Conservation (phyloP, 805 yeast species). For the Candida pseudoglaebosa region DNA sequence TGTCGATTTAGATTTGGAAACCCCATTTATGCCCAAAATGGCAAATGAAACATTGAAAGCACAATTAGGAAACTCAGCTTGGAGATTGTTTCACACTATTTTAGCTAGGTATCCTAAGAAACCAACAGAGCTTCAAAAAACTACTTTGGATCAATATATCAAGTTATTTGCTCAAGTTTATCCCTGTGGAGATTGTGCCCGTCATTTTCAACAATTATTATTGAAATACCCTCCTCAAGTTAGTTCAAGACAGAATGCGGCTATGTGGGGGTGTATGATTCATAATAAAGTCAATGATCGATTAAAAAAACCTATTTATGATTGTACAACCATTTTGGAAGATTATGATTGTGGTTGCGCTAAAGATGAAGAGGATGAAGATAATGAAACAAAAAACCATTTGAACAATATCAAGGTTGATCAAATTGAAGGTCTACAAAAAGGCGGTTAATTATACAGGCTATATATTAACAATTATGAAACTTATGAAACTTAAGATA, state of each 20-base stretch:
- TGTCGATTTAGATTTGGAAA: slow-evolving; percentile 9
- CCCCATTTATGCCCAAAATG: slow-evolving; percentile 90
- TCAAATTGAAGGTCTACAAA: slow-evolving; percentile 46
- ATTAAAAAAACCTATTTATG: slow-evolving; percentile 67
- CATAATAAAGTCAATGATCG: slow-evolving; percentile 83
- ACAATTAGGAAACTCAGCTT: slow-evolving; percentile 84
- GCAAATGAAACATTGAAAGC: slow-evolving; percentile 78
- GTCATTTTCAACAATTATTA: slow-evolving; percentile 75
- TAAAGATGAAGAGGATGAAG: slow-evolving; percentile 55
- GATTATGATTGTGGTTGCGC: slow-evolving; percentile 98
- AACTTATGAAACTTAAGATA: no score
- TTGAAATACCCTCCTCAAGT: slow-evolving; percentile 81
- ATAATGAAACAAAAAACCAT: slow-evolving; percentile 34
- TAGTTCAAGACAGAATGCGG: slow-evolving; percentile 70
- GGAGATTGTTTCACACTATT: slow-evolving; percentile 88
- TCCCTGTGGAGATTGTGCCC: slow-evolving; percentile 97
- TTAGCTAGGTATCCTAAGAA: slow-evolving; percentile 87
- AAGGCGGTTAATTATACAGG: slow-evolving; percentile 32
- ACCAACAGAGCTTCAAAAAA: slow-evolving; percentile 62
- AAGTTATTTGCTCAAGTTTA: slow-evolving; percentile 83
- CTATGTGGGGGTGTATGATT: slow-evolving; percentile 93
- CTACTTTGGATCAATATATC: slow-evolving; percentile 61
- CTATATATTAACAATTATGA: neutral
- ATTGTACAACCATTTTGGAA: slow-evolving; percentile 79
- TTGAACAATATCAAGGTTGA: slow-evolving; percentile 41